Conservation (phyloP, 495 filamentous ascomycete species). For the Jackrogersella minutella region DNA sequence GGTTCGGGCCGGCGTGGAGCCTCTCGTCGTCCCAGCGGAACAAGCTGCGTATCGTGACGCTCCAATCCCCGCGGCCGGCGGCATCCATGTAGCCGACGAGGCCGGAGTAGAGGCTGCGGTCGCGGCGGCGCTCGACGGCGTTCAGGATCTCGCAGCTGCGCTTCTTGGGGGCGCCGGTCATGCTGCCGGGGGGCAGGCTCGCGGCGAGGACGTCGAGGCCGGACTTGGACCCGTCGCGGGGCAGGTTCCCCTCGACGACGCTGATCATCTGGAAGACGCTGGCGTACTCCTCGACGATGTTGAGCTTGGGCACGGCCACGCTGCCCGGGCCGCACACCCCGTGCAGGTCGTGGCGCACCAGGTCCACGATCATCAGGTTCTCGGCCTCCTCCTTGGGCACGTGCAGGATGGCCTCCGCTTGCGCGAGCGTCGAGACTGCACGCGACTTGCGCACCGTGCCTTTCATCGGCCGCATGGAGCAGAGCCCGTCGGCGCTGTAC, state of each 20-base stretch:
- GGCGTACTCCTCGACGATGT: conserved; percentile 87
- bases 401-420: conserved; percentile 73
- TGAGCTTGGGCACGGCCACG: conserved; percentile 71
- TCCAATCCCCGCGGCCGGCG: conserved; percentile 85
- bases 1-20: neutral
- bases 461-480: conserved; percentile 88
- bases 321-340: conserved; percentile 75
- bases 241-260: conserved; percentile 77
- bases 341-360: conserved; percentile 91
- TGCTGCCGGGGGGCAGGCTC: conserved; percentile 85
- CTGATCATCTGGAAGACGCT: conserved; percentile 91
- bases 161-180: conserved; percentile 96
- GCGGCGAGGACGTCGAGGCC: conserved; percentile 80
- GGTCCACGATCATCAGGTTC: conserved; percentile 97
- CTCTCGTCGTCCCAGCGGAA: conserved; percentile 71
- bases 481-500: conserved; percentile 66
- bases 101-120: conserved; percentile 85
- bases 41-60: conserved; percentile 82
- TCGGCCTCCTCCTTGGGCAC: conserved; percentile 91
- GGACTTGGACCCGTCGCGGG: conserved; percentile 53
- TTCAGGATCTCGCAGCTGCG: conserved; percentile 83
- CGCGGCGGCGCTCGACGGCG: conserved; percentile 66
- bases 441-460: conserved; percentile 83
- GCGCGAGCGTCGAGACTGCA: conserved; percentile 62
- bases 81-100: conserved; percentile 90